phyloP scores from a whole-genome alignment of 2,329 filamentous ascomycete genomes.

The Onygena corvina region DNA sequence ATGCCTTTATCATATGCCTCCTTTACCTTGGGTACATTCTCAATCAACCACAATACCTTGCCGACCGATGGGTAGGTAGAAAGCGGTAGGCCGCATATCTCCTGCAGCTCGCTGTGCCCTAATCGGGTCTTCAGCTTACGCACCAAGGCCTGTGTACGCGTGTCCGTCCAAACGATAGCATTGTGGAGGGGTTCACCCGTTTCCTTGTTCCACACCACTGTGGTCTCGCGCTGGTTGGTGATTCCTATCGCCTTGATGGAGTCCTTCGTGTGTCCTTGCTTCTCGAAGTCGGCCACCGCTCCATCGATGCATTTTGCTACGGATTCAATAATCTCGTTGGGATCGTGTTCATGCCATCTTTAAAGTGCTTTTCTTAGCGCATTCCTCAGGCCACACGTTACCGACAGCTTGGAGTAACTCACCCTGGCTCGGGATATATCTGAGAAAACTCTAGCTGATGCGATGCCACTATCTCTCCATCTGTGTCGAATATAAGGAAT shows the following conservation, averaged over 20 bases:
- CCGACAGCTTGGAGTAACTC: conserved; percentile 28
- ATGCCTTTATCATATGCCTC: conserved; percentile 66
- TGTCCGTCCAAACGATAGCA: conserved; percentile 85
- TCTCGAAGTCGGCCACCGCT: conserved; percentile 58
- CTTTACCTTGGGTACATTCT: conserved; percentile 56
- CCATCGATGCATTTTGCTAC: conserved; percentile 70
- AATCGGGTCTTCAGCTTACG: conserved; percentile 60
- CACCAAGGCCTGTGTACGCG: conserved; percentile 62
- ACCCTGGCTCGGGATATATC: conserved; percentile 79
- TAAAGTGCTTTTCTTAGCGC: not conserved
- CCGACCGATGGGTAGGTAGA: conserved; percentile 82
- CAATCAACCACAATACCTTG: conserved; percentile 72
- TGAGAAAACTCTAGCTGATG: conserved; percentile 84
- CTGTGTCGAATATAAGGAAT: conserved; percentile 78
- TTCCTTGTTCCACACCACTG: conserved; percentile 67
- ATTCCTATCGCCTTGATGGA: conserved; percentile 71
- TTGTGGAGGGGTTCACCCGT: conserved; percentile 78
- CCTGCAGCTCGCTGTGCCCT: conserved; percentile 55
- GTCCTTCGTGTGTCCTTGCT: conserved; percentile 53
- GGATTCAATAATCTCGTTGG: conserved; percentile 60
- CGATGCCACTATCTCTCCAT: conserved; percentile 64
- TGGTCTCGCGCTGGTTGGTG: conserved; percentile 84
- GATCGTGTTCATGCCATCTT: conserved; percentile 87
- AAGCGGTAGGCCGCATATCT: conserved; percentile 67
- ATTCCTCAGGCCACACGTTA: not conserved